Conservation (phyloP, 2,329 filamentous ascomycete genomes). For the Didymella pinodella region DNA sequence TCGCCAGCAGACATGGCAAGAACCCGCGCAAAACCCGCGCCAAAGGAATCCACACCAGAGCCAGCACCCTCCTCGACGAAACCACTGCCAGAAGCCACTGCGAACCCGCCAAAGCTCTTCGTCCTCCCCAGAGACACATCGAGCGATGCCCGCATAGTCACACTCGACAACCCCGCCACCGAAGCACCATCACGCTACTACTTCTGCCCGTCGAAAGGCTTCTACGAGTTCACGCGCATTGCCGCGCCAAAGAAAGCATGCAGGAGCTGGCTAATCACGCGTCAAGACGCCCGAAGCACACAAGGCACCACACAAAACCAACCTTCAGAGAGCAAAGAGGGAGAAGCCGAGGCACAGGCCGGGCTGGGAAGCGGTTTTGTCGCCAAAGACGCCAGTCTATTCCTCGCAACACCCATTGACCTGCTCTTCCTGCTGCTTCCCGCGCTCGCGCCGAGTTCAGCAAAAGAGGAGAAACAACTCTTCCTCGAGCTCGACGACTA, state of each 20-base stretch:
- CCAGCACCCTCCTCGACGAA: slow-evolving; percentile 30
- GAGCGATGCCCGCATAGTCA: slow-evolving; percentile 62
- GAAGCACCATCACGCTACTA: slow-evolving; percentile 60
- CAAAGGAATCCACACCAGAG: slow-evolving; percentile 34
- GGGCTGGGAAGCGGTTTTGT: slow-evolving; percentile 59
- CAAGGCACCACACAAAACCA: neutral
- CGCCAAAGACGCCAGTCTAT: slow-evolving; percentile 75
- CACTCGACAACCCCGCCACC: slow-evolving; percentile 63
- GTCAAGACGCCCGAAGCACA: slow-evolving; percentile 9
- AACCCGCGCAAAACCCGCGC: slow-evolving; percentile 46
- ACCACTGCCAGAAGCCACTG: slow-evolving; percentile 47
- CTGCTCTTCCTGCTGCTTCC: slow-evolving; percentile 84
- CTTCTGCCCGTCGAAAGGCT: slow-evolving; percentile 65
- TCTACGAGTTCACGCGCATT: slow-evolving; percentile 69
- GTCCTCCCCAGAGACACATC: slow-evolving; percentile 64
- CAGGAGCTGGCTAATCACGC: slow-evolving; percentile 63
- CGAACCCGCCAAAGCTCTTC: slow-evolving; percentile 62
- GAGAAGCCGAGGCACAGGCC: neutral
- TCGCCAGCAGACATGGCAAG: slow-evolving; percentile 37
- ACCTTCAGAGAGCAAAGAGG: neutral
- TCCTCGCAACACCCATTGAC: slow-evolving; percentile 84
- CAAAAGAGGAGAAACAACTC: slow-evolving; percentile 64
- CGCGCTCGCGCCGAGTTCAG: slow-evolving; percentile 63
- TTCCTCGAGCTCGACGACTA: slow-evolving; percentile 77
- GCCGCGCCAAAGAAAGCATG: slow-evolving; percentile 59